phyloP scores from a whole-genome alignment of 148 eudicot genomes.

The Persicaria tinctoria region DNA sequence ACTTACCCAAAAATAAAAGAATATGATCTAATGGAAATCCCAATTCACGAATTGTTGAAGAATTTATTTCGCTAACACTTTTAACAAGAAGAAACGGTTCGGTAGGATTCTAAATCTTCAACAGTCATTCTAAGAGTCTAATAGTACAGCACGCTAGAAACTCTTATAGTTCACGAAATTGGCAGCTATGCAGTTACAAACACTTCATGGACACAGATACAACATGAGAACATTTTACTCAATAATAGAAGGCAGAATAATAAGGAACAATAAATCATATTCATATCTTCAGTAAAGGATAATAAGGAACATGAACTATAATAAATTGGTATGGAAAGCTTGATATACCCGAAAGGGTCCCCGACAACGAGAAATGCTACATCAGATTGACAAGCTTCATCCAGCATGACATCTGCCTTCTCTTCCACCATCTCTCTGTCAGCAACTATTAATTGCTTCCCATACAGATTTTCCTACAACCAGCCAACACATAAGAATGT shows the following conservation, averaged over 20 bases:
- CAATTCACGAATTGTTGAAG: background rate
- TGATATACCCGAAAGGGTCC: slow-evolving; percentile 82
- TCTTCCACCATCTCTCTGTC: slow-evolving; percentile 97
- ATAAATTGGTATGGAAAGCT: background rate
- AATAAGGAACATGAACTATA: background rate
- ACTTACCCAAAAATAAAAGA: background rate
- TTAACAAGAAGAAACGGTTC: background rate
- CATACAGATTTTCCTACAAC: slow-evolving; percentile 66
- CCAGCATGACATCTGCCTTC: slow-evolving; percentile 55
- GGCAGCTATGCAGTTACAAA: background rate
- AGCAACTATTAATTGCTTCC: slow-evolving; percentile 56
- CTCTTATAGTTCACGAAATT: background rate
- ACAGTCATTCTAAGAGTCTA: background rate
- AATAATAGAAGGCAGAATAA: background rate
- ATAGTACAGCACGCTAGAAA: background rate
- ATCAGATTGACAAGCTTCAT: slow-evolving; percentile 59
- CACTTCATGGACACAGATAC: background rate
- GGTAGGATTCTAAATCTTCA: background rate
- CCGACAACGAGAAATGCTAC: slow-evolving; percentile 93
- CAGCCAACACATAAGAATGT: background rate
- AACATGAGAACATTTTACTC: background rate
- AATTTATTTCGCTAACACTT: background rate
- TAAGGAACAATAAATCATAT: background rate
- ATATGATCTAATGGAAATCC: background rate
- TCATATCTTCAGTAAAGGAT: background rate